Evolutionary conservation across 2,329 filamentous ascomycete species (phyloP).

Genomic region (Talaromyces islandicus): DNA sequence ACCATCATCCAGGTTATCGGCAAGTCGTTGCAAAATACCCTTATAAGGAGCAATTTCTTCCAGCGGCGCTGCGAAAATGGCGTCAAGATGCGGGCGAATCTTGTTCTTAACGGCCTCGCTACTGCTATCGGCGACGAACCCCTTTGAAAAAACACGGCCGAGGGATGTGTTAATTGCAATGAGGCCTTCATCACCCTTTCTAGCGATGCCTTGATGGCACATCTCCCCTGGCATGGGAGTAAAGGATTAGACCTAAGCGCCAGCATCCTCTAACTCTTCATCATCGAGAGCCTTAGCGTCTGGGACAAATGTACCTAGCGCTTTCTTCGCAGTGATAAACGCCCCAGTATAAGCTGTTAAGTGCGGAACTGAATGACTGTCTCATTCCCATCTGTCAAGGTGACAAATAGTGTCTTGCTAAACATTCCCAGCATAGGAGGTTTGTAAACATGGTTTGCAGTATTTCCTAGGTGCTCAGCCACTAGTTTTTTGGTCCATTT

Average conservation of each 20-base stretch:
- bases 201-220: constrained; percentile 16
- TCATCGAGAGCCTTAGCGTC: constrained; percentile 2
- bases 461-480: constrained; percentile 18
- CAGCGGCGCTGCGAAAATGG: constrained; percentile 16
- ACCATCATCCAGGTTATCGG: constrained; percentile 11
- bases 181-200: constrained; percentile 16
- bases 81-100: constrained; percentile 16
- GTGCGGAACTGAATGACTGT: constrained; percentile 18
- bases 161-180: constrained; percentile 18
- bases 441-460: constrained; percentile 18
- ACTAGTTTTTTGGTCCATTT: constrained; percentile 23
- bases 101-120: constrained; percentile 13
- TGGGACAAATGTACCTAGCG: not conserved
- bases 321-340: not conserved
- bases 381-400: constrained; percentile 15
- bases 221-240: constrained; percentile 16
- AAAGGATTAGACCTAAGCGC: constrained; percentile 11
- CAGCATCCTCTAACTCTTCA: constrained; percentile 2
- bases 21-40: constrained; percentile 3
- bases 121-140: constrained; percentile 16
- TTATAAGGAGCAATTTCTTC: constrained; percentile 15
- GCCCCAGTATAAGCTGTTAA: not conserved
- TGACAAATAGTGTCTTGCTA: constrained; percentile 20
- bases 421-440: constrained; percentile 24
- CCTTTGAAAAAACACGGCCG: constrained; percentile 17